A percentile compares a stretch with the other conserved stretches of the same genome.
These are phyloP conservation scores for Daldinia caldariorum DNA, from an alignment of 495 filamentous ascomycete genomes.

Conservation along the genomic window DNA sequence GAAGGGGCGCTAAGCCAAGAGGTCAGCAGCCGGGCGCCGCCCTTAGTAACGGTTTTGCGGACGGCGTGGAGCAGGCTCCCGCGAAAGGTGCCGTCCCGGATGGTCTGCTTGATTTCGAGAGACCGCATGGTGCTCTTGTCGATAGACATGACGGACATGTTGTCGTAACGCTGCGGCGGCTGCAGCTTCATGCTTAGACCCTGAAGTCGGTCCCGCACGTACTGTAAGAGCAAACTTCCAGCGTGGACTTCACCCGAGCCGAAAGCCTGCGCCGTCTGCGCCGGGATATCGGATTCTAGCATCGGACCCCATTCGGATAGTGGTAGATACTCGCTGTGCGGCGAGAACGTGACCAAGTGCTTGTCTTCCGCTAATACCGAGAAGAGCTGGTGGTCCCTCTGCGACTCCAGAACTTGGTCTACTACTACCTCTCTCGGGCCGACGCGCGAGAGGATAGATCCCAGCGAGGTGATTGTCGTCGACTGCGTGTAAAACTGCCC, in stretches of 20 bases:
- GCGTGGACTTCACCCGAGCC: conserved; percentile 68
- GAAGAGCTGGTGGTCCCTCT: conserved; percentile 54
- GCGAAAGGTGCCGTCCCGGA: conserved; percentile 75
- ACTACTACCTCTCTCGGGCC: conserved; percentile 87
- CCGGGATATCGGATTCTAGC: conserved; percentile 72
- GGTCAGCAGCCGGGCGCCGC: conserved; percentile 83
- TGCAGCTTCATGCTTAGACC: conserved; percentile 85
- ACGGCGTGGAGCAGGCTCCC: conserved; percentile 90
- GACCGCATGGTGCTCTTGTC: conserved; percentile 91
- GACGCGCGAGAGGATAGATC: conserved; percentile 82
- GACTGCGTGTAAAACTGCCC: conserved; percentile 90
- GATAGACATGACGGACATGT: conserved; percentile 83
- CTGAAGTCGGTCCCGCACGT: conserved; percentile 80
- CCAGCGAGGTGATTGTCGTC: conserved; percentile 75
- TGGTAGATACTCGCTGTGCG: conserved; percentile 57
- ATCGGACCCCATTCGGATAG: conserved; percentile 76
- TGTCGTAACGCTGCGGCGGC: conserved; percentile 76
- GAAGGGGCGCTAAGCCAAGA: conserved; percentile 89
- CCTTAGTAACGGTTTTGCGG: conserved; percentile 88
- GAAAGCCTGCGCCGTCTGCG: conserved; percentile 54
- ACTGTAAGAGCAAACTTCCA: conserved; percentile 79
- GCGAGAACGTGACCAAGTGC: conserved; percentile 66
- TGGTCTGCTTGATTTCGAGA: conserved; percentile 86
- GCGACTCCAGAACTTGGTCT: conserved; percentile 66
- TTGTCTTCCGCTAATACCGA: conserved; percentile 64